Evolutionary conservation across 345 rosid species (phyloP), one percentile per base, ranked within the genome.

Genomic region (Sonneratia alba): DNA sequence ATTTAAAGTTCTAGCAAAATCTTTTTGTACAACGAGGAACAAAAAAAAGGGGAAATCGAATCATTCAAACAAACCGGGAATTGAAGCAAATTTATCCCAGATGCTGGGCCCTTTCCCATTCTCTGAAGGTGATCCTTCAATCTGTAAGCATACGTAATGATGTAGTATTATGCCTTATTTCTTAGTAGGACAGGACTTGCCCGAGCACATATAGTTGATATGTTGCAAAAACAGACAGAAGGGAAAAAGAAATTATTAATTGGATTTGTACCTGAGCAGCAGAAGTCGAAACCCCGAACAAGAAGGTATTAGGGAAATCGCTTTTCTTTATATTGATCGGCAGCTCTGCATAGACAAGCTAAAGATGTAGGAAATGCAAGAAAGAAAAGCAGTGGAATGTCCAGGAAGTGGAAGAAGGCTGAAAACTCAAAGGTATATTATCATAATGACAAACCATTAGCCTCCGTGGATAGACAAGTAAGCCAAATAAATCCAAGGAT

Each of bases 211-310:
- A 27, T 27, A 27, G 32, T 27, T 27, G 32, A 27, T 27, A 27
- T 27, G 32, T 27, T 27, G 32, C 32, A 27, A 27, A 27, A 27
- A 27, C 32, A 27, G 32, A 27, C 32, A 27, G 32, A 27, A 27
- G 32, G 32, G 32, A 27, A 27, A 27, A 27, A 27, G n/a, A 27
- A 27, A 27, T 27, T 1, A 27, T 27, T 27, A 27, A 27, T 27
- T 27, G 32, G 1, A 27, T 27, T 27, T 34, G 22, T 65, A 81
- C 89, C 81, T 81, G 89, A 27, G 78, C 12, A 22, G 89, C 87
- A 71, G 84, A 22, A 70, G 83, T 77, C 3, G 80, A 66, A 0
- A 55, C 78, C 66, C 89, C 85, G 68, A 83, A 80, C 70, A 76
- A 59, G 73, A 86, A 86, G 72, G 68, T 80, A 21, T 5, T 22